Base-by-base conservation (phyloP, 2,329 filamentous ascomycete species). In the Monosporascus sp. region DNA sequence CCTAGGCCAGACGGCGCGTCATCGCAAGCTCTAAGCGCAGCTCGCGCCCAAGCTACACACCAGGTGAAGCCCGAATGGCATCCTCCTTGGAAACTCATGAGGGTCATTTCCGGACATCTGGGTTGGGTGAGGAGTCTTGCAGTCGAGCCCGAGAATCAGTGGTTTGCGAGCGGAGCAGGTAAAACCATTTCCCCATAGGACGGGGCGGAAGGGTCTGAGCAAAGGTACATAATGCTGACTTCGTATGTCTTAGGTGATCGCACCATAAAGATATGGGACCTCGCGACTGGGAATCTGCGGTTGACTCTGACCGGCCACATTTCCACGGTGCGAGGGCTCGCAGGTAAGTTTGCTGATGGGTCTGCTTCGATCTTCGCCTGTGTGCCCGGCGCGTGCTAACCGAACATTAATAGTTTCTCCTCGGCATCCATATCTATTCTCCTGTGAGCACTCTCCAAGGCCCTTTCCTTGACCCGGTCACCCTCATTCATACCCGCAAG, bases 191-290 rank as follows among this genome's bases (percentile, higher is more conserved):
- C 31, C 9, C 11, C 31, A 35, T 5, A 31, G 39, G n/a, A 14
- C 18, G 25, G 8, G 11, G 15, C 15, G 22, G 15, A 14, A 25
- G 7, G 11, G 14, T 17, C 18, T 17, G 11, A n/a, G 7, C 22
- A 17, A 27, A 31, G 43, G 3, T 8, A 18, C 5, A 7, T 8
- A n/a, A 6, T 17, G 20, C 43, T 46, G 24, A 46, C 43, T 31
- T 2, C 20, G 25, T 17, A 27, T n/a, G 7, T 14, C 25, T 27
- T 27, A 46, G 43, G 93, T 52, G 94, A 99, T 70, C 81, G 95
- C 50, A 97, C 93, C 1, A 97, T 99, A 74, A 99, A 99, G 77
- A 95, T 99, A 58, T 99, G 93, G 93, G 93, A 99, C 72, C 72
- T 99, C 58, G 94, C 91, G 18, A 89, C 89, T 1, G 94, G 95